phyloP scores from a whole-genome alignment of 768 basidiomycete genomes.

The Termitomyces sp. region DNA sequence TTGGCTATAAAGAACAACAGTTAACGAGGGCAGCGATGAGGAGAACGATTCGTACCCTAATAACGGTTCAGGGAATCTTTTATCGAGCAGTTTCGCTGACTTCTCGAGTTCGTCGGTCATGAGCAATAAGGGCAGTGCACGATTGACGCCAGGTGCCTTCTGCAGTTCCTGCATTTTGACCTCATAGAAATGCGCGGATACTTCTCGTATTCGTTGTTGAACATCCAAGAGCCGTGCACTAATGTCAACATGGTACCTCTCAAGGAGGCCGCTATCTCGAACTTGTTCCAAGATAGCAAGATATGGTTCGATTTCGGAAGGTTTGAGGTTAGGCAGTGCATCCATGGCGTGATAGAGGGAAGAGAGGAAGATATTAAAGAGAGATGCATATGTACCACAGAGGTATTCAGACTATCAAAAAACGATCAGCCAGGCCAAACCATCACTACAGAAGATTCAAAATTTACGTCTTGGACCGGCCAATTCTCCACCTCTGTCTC shows the following conservation, averaged over 20 bases:
- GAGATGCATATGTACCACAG: constrained; percentile 60
- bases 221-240: constrained; percentile 65
- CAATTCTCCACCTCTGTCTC: constrained; percentile 76
- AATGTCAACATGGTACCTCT: constrained; percentile 73
- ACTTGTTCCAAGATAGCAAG: constrained; percentile 71
- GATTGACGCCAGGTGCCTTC: constrained; percentile 72
- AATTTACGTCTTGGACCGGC: constrained; percentile 79
- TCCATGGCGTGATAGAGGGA: constrained; percentile 85
- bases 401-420: constrained; percentile 62
- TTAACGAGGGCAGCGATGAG: constrained; percentile 4
- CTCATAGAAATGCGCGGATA: constrained; percentile 62
- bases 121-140: constrained; percentile 75
- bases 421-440: constrained; percentile 9
- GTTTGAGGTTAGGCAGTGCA: constrained; percentile 68
- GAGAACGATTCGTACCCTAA: constrained; percentile 54
- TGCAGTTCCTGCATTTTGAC: constrained; percentile 63
- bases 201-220: constrained; percentile 58
- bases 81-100: constrained; percentile 76
- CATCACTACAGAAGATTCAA: constrained; percentile 3
- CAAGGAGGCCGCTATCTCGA: constrained; percentile 66
- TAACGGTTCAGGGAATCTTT: constrained; percentile 82
- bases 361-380: constrained; percentile 88
- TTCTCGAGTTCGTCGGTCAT: constrained; percentile 93
- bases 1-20: constrained; percentile 37
- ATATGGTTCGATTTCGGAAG: constrained; percentile 63